Percentiles rank a stretch among this genome's conserved stretches.
Evolutionary conservation across 2,329 filamentous ascomycete species (phyloP).

Genomic region (Zymoseptoria passerinii): DNA sequence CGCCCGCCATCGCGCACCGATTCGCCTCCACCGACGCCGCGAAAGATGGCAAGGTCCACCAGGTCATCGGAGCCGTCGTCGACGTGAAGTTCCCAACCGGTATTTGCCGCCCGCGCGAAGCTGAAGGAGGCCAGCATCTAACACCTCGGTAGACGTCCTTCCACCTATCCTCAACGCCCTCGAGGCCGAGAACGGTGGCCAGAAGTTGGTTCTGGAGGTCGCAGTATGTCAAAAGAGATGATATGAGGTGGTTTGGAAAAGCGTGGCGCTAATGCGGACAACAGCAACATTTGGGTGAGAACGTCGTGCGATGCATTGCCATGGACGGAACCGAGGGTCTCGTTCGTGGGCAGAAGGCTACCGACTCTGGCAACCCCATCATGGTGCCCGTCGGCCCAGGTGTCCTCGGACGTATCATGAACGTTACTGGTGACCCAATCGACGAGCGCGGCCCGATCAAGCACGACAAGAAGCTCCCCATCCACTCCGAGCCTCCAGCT

Average conservation of each 20-base stretch:
- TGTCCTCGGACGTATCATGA: constrained; percentile 98
- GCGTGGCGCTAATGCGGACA: constrained; percentile 20
- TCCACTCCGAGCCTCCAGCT: constrained; percentile 85
- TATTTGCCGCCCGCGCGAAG: neutral
- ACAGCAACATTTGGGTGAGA: constrained; percentile 99
- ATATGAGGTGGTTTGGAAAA: constrained; percentile 10
- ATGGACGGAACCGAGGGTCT: constrained; percentile 99
- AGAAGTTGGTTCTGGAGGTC: constrained; percentile 95
- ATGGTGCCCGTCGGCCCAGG: constrained; percentile 88
- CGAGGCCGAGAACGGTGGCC: constrained; percentile 78
- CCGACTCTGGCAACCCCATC: constrained; percentile 90
- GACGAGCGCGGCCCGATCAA: constrained; percentile 99
- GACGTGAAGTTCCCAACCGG: constrained; percentile 58
- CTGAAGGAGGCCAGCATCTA: constrained; percentile 54
- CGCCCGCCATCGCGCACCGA: constrained; percentile 52
- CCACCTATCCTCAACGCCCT: constrained; percentile 97
- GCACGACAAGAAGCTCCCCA: constrained; percentile 75
- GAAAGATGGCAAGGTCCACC: constrained; percentile 56
- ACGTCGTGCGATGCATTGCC: constrained; percentile 98
- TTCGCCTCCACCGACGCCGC: constrained; percentile 53
- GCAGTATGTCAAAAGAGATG: constrained; percentile 56
- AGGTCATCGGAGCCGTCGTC: constrained; percentile 98
- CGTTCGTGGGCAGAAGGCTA: constrained; percentile 76
- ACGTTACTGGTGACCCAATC: constrained; percentile 99
- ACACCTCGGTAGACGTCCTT: constrained; percentile 90